Evolutionary conservation across 73 alveolate genomes (phyloP).

Genomic region (Uronychia setigera): DNA sequence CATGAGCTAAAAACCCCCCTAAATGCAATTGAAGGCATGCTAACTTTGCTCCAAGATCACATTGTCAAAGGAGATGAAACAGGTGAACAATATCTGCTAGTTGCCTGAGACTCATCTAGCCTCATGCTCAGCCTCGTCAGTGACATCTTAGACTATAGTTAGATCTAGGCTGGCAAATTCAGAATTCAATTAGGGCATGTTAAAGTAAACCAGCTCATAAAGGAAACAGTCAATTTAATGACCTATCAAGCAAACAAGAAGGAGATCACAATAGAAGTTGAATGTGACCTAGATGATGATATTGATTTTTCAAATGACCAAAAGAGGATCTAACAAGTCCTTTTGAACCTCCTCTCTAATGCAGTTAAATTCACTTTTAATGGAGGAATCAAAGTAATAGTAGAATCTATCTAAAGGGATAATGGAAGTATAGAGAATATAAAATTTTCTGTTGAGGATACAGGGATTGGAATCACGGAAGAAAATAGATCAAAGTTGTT

Average conservation of each 20-base stretch:
- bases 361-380: no score
- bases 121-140: not conserved
- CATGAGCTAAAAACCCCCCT: no score
- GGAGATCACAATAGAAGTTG: not conserved
- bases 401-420: no score
- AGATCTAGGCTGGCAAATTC: slow-evolving; percentile 16
- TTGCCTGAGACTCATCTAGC: not conserved
- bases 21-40: no score
- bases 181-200: not conserved
- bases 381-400: no score
- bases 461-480: no score
- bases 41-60: no score
- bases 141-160: slow-evolving; percentile 4
- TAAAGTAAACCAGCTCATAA: not conserved
- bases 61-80: no score
- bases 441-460: no score
- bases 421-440: no score
- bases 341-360: no score
- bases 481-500: no score
- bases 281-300: not conserved
- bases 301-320: not conserved
- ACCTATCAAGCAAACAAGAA: not conserved
- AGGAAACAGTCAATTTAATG: not conserved
- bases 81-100: not conserved
- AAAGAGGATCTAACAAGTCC: slow-evolving; percentile 8